phyloP scores from a whole-genome alignment of 495 filamentous ascomycete species.

The Astrocystis sublimbata region DNA sequence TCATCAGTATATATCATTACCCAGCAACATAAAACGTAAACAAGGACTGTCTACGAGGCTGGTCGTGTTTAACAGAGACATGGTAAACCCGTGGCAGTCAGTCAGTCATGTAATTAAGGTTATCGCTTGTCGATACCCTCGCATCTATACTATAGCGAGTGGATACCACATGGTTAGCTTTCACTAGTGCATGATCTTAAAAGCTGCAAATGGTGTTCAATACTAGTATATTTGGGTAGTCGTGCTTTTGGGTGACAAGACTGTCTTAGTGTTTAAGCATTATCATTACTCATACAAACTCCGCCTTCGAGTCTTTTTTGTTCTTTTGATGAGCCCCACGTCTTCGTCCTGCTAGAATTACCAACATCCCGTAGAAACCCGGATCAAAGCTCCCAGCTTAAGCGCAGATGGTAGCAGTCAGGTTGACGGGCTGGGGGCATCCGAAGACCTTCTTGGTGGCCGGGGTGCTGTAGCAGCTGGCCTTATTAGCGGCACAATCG shows the following conservation, averaged over 20 bases:
- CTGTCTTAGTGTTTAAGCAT: background rate
- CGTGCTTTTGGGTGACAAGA: background rate
- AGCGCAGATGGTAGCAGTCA: slow-evolving; percentile 21
- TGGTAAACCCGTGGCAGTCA: no score
- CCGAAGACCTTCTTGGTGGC: slow-evolving; percentile 28
- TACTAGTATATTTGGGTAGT: background rate
- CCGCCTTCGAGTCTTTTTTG: background rate
- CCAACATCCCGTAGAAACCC: background rate
- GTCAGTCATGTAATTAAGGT: no score
- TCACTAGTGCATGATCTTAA: no score
- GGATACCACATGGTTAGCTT: no score
- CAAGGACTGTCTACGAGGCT: no score
- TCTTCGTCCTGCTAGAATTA: slow-evolving; percentile 3
- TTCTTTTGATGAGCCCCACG: background rate
- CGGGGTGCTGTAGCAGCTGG: slow-evolving; percentile 29
- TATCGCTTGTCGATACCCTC: no score
- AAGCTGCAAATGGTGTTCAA: background rate
- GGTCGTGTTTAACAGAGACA: no score
- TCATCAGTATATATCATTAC: no score
- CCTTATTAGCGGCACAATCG: slow-evolving; percentile 26
- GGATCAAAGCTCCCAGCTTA: background rate
- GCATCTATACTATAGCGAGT: no score
- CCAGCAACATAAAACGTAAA: no score
- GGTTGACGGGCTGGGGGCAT: slow-evolving; percentile 31
- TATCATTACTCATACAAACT: background rate